Conservation (phyloP, 352 stramenopile genomes). For the Phytophthora cajani region DNA sequence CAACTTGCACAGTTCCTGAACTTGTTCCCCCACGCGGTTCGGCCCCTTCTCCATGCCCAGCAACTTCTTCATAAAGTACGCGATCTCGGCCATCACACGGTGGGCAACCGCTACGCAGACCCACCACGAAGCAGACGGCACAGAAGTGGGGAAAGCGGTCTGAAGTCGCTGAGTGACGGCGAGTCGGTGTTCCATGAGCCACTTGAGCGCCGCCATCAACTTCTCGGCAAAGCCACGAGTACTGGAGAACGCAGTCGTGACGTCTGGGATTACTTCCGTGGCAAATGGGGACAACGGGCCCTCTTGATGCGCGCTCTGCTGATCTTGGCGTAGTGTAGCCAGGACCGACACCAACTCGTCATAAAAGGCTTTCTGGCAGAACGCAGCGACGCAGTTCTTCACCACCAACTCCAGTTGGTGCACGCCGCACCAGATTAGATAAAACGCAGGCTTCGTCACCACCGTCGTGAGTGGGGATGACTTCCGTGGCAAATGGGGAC, state of each 20-base stretch:
- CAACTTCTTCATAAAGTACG: slow-evolving; percentile 67
- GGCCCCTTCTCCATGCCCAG: slow-evolving; percentile 45
- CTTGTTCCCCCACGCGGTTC: slow-evolving; percentile 48
- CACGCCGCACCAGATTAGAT: slow-evolving; percentile 65
- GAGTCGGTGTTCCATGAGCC: slow-evolving; percentile 53
- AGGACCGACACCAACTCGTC: slow-evolving; percentile 58
- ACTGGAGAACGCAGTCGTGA: slow-evolving; percentile 34
- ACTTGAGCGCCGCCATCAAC: slow-evolving; percentile 57
- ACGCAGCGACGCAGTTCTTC: slow-evolving; percentile 53
- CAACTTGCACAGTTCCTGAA: slow-evolving; percentile 62
- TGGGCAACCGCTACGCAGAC: slow-evolving; percentile 54
- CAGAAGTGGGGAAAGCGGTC: slow-evolving; percentile 17
- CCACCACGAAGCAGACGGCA: slow-evolving; percentile 67
- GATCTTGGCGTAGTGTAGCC: slow-evolving; percentile 40
- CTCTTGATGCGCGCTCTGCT: slow-evolving; percentile 17
- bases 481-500: slow-evolving; percentile 28
- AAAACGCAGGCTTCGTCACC: slow-evolving; percentile 56
- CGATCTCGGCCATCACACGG: slow-evolving; percentile 62
- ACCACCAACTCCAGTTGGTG: slow-evolving; percentile 68
- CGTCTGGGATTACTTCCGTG: slow-evolving; percentile 48
- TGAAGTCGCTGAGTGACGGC: slow-evolving; percentile 39
- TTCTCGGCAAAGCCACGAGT: slow-evolving; percentile 49
- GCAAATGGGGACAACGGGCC: slow-evolving; percentile 22
- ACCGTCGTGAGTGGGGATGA: slow-evolving; percentile 51
- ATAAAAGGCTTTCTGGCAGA: slow-evolving; percentile 61